Evolutionary conservation across 2,329 filamentous ascomycete genomes (phyloP), one percentile per base, ranked within the genome.

Genomic region (Hymenoscyphus linearis): DNA sequence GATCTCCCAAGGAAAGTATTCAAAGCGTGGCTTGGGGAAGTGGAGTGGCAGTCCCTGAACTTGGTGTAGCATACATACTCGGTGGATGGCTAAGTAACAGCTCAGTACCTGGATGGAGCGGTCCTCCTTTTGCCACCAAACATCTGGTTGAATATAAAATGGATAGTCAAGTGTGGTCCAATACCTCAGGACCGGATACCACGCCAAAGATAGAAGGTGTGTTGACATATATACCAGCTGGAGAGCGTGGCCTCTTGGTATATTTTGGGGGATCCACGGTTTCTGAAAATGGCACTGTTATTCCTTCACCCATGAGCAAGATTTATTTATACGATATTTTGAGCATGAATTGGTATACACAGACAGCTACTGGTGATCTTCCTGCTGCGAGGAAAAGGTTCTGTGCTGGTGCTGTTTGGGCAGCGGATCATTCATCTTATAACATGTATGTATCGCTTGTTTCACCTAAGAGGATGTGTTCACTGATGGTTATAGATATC

Each of bases 291-390:
- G 62, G 55, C 58, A 80, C 77, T 3, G 73, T 76, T n/a, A 66
- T 71, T 9, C 74, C 75, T 2, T 76, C 80, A 59, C 72, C 76
- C 2, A 79, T 80, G 75, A 73, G 80, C 65, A 74, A 77, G 22
- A 82, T 87, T 34, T 78, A 83, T 61, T 69, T 88, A 2, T 88
- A 85, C 65, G 85, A 88, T 63, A 80, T 88, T 53, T 75, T 78
- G 44, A 83, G 80, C 59, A 79, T 77, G 1, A 79, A 80, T 68
- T 87, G 84, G 84, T 87, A 86, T 62, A 77, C 74, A 13, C 85
- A 88, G 68, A 79, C 74, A 9, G 82, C 85, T 0, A 77, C 75
- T 0, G 85, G 85, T 0, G 70, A 78, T 31, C 70, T 82, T 1
- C 85, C 85, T 2, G 72, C 72, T 16, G 74, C 79, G 61, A 77